Evolutionary conservation across 192 early-diverging fungal species (phyloP).

Genomic region (Chytriomyces sp.): DNA sequence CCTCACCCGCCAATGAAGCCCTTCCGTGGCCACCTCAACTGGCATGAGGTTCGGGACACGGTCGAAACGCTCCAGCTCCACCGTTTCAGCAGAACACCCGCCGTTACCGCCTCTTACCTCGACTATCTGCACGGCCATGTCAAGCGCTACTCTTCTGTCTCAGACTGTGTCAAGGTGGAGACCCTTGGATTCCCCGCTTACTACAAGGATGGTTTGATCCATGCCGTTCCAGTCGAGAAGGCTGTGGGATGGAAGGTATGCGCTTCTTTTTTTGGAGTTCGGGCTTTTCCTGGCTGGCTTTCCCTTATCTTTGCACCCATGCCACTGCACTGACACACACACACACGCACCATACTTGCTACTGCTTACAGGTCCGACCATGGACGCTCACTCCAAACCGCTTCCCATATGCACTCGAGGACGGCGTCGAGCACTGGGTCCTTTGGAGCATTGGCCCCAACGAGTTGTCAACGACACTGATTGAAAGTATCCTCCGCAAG

Average conservation of each 20-base stretch:
- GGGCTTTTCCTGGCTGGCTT: too few relatives aligned
- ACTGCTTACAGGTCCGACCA: background rate
- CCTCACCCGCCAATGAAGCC: conserved; percentile 1
- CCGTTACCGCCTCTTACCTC: background rate
- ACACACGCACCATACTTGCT: background rate
- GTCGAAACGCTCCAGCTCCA: background rate
- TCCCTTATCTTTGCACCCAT: background rate
- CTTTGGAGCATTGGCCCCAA: conserved; percentile 11
- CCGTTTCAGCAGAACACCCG: conserved; percentile 1
- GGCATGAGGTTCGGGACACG: background rate
- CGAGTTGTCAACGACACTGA: background rate
- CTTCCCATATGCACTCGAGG: conserved; percentile 38
- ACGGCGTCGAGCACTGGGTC: conserved; percentile 26
- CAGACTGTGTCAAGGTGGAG: conserved; percentile 21
- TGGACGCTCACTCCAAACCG: conserved; percentile 5
- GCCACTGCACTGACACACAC: background rate
- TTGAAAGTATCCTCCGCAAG: background rate
- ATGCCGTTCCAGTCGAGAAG: background rate
- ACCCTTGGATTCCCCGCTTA: conserved; percentile 1
- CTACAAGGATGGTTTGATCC: background rate
- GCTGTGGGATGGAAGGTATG: background rate
- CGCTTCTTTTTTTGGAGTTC: background rate
- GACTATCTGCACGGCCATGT: background rate
- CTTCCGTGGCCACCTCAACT: background rate
- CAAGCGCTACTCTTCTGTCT: background rate